A percentile compares a stretch with the other conserved stretches of the same genome.
Conservation (phyloP, 2,329 filamentous ascomycete species). For the Aspergillaceae sp. region DNA sequence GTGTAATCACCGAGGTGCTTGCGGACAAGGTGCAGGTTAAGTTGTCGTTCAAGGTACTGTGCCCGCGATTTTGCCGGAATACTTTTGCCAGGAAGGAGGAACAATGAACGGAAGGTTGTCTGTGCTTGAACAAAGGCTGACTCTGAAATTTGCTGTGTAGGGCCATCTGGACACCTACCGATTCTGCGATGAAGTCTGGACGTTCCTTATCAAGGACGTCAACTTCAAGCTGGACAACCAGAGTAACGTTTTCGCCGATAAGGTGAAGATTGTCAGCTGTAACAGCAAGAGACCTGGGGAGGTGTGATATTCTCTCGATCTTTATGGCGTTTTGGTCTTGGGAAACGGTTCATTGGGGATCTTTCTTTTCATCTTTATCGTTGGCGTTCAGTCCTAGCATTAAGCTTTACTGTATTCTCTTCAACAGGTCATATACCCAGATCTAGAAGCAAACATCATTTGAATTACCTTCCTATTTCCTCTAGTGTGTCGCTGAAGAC, state of each 20-base stretch:
- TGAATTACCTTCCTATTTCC: not conserved
- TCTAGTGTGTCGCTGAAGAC: not conserved
- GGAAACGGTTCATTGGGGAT: not conserved
- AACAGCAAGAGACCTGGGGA: conserved; percentile 75
- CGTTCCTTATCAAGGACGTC: conserved; percentile 96
- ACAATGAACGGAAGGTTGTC: too few relatives aligned
- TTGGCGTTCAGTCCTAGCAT: not conserved
- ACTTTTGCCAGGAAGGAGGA: not conserved
- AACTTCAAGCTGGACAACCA: conserved; percentile 95
- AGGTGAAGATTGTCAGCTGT: conserved; percentile 97
- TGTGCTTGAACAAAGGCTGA: conserved; percentile 6
- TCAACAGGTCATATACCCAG: too few relatives aligned
- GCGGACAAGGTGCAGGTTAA: conserved; percentile 87
- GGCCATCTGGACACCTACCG: conserved; percentile 96
- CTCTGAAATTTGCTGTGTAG: conserved; percentile 38
- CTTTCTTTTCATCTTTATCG: not conserved
- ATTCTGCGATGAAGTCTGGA: conserved; percentile 99
- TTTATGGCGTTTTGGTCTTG: conserved; percentile 7
- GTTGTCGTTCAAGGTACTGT: conserved; percentile 81
- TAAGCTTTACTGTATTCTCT: not conserved
- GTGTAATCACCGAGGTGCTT: conserved; percentile 81
- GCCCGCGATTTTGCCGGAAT: not conserved
- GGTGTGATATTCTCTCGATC: conserved; percentile 12
- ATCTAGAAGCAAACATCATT: not conserved
- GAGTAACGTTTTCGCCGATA: conserved; percentile 69